Evolutionary conservation across 371 early-diverging fungal genomes (phyloP), one percentile per base, ranked within the genome.

Genomic region (Apophysomyces variabilis): DNA sequence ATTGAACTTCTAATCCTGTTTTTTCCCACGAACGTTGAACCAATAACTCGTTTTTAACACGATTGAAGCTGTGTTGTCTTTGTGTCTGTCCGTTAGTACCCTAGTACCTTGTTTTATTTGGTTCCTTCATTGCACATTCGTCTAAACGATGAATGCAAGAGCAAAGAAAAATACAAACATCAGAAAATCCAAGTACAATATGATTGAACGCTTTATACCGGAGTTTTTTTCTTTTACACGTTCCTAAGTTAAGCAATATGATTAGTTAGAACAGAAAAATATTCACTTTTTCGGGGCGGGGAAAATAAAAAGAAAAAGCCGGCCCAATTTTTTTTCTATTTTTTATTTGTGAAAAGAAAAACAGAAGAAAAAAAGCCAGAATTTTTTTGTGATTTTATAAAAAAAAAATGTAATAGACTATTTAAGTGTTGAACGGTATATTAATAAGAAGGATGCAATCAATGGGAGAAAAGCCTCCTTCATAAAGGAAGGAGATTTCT

Each of bases 361-460:
- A 50, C 3, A 21, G 9, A 18, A 21, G 21, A 41, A 41, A 41
- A 11, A 41, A 2, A 41, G 41, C 32, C 32, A 26, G 16, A 18
- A n/a, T n/a, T n/a, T n/a, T 45, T 45, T 45, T 13, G 5, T 26
- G 46, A 0, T 13, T 45, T 45, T 26, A 26, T 26, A 26, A 26
- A 13, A 41, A 41, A 35, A 50, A 26, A 47, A 32, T 50, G 54
- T 50, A 18, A 21, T 9, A 50, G 21, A 18, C 16, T 9, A 21
- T 50, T 50, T 50, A 9, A 18, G 54, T 50, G 54, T 50, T 50
- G 54, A 50, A 50, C 54, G 54, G 54, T 50, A 50, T 50, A 50
- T 50, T 50, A 50, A 50, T 26, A 50, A 18, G 21, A 26, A 50
- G 47, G n/a, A 50, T 50, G 54, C 54, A 50, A 50, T 26, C 16